phyloP scores from a whole-genome alignment of 192 early-diverging fungal genomes.

The Spizellomyces punctatus region DNA sequence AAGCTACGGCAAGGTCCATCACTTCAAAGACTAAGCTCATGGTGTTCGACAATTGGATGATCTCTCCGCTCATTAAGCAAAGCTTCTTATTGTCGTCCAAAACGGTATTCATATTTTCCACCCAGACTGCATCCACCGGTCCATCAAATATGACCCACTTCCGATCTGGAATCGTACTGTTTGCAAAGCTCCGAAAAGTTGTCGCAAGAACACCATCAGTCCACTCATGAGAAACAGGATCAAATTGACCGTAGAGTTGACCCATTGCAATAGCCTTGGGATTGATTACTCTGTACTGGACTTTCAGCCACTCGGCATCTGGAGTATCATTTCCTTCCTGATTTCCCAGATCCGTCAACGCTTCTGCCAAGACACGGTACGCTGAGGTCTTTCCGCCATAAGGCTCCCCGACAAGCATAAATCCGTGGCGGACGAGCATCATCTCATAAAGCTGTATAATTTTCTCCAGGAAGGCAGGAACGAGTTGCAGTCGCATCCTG shows the following conservation, averaged over 20 bases:
- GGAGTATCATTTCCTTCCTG: conserved; percentile 31
- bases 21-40: conserved; percentile 69
- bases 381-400: conserved; percentile 63
- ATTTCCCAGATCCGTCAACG: conserved; percentile 46
- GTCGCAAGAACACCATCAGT: conserved; percentile 64
- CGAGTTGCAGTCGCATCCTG: conserved; percentile 52
- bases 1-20: conserved; percentile 69
- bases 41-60: conserved; percentile 67
- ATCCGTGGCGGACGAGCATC: conserved; percentile 67
- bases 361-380: conserved; percentile 62
- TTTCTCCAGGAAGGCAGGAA: conserved; percentile 62
- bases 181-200: conserved; percentile 54
- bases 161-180: conserved; percentile 53
- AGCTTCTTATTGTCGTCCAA: conserved; percentile 69
- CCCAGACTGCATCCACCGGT: conserved; percentile 65
- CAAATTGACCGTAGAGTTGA: conserved; percentile 64
- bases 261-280: conserved; percentile 68
- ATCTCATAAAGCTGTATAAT: conserved; percentile 70
- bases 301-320: conserved; percentile 54
- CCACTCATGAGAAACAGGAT: conserved; percentile 66
- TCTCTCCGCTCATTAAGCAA: conserved; percentile 66
- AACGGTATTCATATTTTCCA: conserved; percentile 71
- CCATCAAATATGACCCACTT: conserved; percentile 72
- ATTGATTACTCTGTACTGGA: conserved; percentile 59
- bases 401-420: conserved; percentile 66